Conservation (phyloP, 805 yeast species). For the Cyberlindnera sargentensis region DNA sequence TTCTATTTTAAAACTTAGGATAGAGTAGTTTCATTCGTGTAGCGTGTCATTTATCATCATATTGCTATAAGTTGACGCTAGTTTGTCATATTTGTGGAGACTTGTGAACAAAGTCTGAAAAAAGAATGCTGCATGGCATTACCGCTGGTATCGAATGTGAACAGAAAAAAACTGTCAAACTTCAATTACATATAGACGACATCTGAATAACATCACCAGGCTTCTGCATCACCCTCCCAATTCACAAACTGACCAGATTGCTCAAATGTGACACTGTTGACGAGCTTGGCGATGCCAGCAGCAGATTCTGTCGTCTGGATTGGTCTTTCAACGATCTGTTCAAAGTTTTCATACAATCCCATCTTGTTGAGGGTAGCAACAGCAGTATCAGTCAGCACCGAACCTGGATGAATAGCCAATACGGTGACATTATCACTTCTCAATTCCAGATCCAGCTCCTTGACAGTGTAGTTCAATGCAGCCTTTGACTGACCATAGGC, state of each 20-base stretch:
- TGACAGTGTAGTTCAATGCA: slow-evolving; percentile 26
- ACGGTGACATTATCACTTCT: slow-evolving; percentile 23
- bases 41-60: no score
- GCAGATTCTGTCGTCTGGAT: slow-evolving; percentile 20
- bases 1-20: no score
- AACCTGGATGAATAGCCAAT: slow-evolving; percentile 33
- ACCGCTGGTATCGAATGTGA: no score
- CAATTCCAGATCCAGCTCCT: slow-evolving; percentile 22
- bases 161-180: no score
- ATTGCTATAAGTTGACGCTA: no score
- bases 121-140: no score
- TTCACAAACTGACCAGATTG: slow-evolving; percentile 23
- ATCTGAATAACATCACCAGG: neutral
- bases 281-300: slow-evolving; percentile 9
- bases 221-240: slow-evolving; percentile 16
- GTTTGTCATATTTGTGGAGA: no score
- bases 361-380: neutral
- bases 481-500: slow-evolving; percentile 33
- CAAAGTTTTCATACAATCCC: slow-evolving; percentile 7
- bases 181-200: no score
- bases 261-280: slow-evolving; percentile 17
- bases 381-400: slow-evolving; percentile 30
- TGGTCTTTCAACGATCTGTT: neutral
- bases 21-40: no score
- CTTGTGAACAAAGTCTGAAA: no score